Base-by-base conservation (phyloP, 129 eudicot species). In the Tanacetum coccineum region DNA sequence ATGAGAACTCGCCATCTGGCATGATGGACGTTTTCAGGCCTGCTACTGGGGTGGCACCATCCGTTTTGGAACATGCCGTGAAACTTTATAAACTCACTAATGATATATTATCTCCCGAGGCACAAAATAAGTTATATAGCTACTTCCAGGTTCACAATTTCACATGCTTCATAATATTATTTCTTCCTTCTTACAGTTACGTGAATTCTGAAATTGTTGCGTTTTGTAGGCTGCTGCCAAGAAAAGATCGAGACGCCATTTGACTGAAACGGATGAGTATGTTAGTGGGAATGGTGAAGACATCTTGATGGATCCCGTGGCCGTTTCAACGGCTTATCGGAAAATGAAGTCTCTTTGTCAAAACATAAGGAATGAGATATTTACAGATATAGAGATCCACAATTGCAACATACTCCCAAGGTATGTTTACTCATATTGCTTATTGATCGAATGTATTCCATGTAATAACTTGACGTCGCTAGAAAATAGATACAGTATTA, bases 331-430 rank as follows among this genome's bases (percentile, higher is more conserved):
- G 49, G 94, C 96, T 46, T 89, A 89, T 69, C 84, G 77, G 76
- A 89, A 86, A 74, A 89, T 86, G 96, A 89, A 81, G 71, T 75
- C 81, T 15, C 85, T 85, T 50, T 89, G 96, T 65, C 11, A 76
- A 74, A 89, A 89, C 73, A 62, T 89, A 30, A 75, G 87, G 49
- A 89, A 81, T 54, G 96, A 89, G 75, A 84, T 89, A 56, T 83
- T 80, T 40, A 86, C 90, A 9, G 96, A 89, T 71, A 89, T 89
- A 8, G 83, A 89, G 74, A 86, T 89, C 79, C 94, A 89, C 81
- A 83, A 83, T 72, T 84, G 84, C 74, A 74, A 89, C 74, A 83
- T 89, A 79, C 96, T 89, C 53, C 96, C 96, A 8, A 89, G 94
- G 96, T 82, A 73, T 50, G 20, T 48, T 59, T 39, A 74, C 11